These are phyloP conservation scores for Hanseniaspora taiwanica DNA, from an alignment of 805 yeast species.

Conservation along the genomic window DNA sequence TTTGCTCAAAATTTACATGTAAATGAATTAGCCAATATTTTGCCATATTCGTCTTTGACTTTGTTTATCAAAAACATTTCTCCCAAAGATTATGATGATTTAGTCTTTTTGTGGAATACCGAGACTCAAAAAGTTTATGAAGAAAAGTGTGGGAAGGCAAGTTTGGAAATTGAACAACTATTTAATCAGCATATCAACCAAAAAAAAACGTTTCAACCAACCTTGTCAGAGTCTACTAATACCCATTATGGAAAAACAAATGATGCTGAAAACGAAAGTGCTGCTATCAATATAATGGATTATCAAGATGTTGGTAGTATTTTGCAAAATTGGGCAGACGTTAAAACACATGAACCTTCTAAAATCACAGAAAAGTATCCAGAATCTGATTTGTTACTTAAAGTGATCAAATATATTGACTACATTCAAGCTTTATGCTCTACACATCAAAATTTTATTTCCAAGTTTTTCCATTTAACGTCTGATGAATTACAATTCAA, in stretches of 20 bases:
- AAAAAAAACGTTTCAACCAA: not conserved
- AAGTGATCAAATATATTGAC: slow-evolving; percentile 9
- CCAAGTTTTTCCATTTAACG: slow-evolving; percentile 33
- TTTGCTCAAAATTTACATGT: slow-evolving; percentile 20
- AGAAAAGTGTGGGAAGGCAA: not conserved
- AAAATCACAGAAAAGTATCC: slow-evolving; percentile 3
- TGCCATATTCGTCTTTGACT: slow-evolving; percentile 35
- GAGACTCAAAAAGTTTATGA: slow-evolving; percentile 25
- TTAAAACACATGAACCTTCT: slow-evolving; percentile 8
- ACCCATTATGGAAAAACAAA: too few relatives aligned
- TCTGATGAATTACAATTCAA: slow-evolving; percentile 17
- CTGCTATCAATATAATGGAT: too few relatives aligned
- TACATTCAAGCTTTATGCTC: slow-evolving; percentile 16
- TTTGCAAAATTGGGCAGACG: slow-evolving; percentile 12
- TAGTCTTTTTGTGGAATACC: slow-evolving; percentile 31
- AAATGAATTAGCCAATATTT: slow-evolving; percentile 25
- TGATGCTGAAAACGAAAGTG: too few relatives aligned
- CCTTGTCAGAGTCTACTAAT: not conserved
- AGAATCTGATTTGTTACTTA: slow-evolving; percentile 5
- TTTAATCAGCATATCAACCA: not conserved
- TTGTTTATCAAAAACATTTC: slow-evolving; percentile 50
- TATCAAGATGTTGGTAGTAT: too few relatives aligned
- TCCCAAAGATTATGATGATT: slow-evolving; percentile 29
- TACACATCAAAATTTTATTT: slow-evolving; percentile 37
- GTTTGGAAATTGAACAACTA: not conserved